Base-by-base conservation (phyloP, 139 green algal species). In the Micromonas pusilla region DNA sequence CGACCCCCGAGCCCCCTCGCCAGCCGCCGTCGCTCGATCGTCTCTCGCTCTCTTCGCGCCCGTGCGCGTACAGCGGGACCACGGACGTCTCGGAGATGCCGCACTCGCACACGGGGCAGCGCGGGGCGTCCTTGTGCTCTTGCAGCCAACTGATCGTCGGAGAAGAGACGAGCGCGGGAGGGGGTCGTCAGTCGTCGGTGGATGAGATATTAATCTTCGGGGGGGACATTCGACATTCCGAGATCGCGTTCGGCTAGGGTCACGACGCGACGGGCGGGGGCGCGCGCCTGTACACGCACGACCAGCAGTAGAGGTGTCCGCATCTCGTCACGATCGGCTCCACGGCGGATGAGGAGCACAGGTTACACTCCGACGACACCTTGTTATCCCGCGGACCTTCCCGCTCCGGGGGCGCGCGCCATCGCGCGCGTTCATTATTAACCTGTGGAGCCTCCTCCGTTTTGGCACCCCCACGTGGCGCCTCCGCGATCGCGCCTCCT, bases 301-400 rank as follows among this genome's bases (percentile, higher is more conserved):
- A 86, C 94, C 94, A 98, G 85, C 94, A 98, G 80, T 93, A 98
- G 0, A 98, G 85, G 79, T 98, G 94, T 2, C 93, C 94, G 79
- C 94, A 98, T 0, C 95, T 83, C 28, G 94, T 98, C 19, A 98
- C 91, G 4, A 98, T 90, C 2, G 94, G 94, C 57, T 97, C 90
- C 37, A 89, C 86, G 0, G 92, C 90, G 1, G 96, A 53, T 36
- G 97, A 94, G 36, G 97, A 83, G 80, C 93, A 98, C n/a, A 98
- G 93, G 81, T 98, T 97, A 86, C 93, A 98, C 77, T 92, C 89
- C 45, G 96, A 97, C 6, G n/a, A n/a, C n/a, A n/a, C n/a, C n/a
- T n/a, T n/a, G n/a, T n/a, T n/a, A n/a, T n/a, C n/a, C n/a, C n/a
- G n/a, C n/a, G n/a, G n/a, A n/a, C n/a, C n/a, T n/a, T n/a, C n/a